Conservation (phyloP, 768 basidiomycete species). For the Suillus tomentosus region DNA sequence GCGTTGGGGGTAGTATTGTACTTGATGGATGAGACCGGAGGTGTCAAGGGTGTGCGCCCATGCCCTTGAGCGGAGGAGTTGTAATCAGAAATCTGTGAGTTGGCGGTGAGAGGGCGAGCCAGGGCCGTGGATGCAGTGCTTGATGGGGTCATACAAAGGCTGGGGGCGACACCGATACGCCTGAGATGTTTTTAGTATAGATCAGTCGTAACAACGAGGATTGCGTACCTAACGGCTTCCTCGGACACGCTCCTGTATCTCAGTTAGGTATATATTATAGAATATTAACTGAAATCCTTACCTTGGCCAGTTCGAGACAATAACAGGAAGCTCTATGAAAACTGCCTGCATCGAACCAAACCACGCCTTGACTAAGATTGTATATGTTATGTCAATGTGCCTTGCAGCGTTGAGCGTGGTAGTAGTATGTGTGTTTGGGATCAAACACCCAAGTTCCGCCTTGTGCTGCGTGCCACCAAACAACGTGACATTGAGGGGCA, state of each 20-base stretch:
- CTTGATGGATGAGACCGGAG: conserved; percentile 24
- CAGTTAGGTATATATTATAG: conserved; percentile 7
- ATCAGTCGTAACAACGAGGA: background rate
- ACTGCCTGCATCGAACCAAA: conserved; percentile 68
- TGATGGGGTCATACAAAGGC: conserved; percentile 36
- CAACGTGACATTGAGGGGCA: conserved; percentile 71
- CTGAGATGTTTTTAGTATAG: conserved; percentile 28
- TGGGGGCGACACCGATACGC: conserved; percentile 52
- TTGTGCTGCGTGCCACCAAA: conserved; percentile 72
- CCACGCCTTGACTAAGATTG: conserved; percentile 73
- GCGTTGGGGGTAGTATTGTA: conserved; percentile 32
- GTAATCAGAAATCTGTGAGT: conserved; percentile 21
- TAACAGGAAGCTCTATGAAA: conserved; percentile 74
- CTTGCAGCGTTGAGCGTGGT: conserved; percentile 80
- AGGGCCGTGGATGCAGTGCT: conserved; percentile 34
- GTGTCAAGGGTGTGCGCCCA: conserved; percentile 19
- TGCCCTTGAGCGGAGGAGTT: conserved; percentile 10
- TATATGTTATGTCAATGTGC: conserved; percentile 85
- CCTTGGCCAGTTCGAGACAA: conserved; percentile 88
- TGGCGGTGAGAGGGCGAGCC: conserved; percentile 24
- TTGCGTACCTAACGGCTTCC: conserved; percentile 58
- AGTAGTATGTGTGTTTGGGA: conserved; percentile 75
- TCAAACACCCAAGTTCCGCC: conserved; percentile 69
- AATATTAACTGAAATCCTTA: conserved; percentile 35
- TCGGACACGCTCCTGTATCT: conserved; percentile 62